Evolutionary conservation across 306 rosid genomes (phyloP).

Genomic region (Trichosanthes truncata): DNA sequence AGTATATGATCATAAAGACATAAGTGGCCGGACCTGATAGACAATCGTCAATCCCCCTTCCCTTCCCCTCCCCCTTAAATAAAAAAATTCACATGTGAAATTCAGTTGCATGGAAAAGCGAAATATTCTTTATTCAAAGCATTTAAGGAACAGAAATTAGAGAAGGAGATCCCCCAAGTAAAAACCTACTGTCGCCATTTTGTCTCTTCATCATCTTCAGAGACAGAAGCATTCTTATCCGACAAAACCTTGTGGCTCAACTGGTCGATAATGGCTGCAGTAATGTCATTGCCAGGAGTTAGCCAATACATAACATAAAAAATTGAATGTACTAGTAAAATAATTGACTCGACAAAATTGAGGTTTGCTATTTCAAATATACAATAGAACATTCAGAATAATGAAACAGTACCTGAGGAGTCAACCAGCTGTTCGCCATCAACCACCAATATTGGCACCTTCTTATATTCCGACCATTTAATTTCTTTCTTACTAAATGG

Average conservation of each 20-base stretch:
- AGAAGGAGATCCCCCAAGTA: not conserved
- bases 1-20: not conserved
- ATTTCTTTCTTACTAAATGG: conserved; percentile 95
- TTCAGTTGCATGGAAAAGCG: not conserved
- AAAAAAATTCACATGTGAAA: not conserved
- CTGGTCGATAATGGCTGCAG: conserved; percentile 68
- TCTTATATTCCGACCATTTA: conserved; percentile 88
- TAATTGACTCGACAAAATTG: not conserved
- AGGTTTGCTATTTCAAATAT: not conserved
- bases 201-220: conserved; percentile 71
- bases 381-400: not conserved
- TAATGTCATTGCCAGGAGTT: conserved; percentile 1
- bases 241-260: conserved; percentile 42
- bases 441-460: conserved; percentile 88
- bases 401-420: conserved; percentile 65
- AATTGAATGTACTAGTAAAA: not conserved
- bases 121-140: not conserved
- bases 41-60: not conserved
- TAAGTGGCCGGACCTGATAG: not conserved
- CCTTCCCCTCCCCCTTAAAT: not conserved
- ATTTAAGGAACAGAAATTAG: not conserved
- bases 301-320: not conserved
- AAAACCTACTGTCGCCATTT: conserved; percentile 74
- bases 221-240: conserved; percentile 24
- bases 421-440: conserved; percentile 89